These are phyloP conservation scores for Aspergillus sp. DNA, from an alignment of 2,329 filamentous ascomycete genomes.

Conservation along the genomic window DNA sequence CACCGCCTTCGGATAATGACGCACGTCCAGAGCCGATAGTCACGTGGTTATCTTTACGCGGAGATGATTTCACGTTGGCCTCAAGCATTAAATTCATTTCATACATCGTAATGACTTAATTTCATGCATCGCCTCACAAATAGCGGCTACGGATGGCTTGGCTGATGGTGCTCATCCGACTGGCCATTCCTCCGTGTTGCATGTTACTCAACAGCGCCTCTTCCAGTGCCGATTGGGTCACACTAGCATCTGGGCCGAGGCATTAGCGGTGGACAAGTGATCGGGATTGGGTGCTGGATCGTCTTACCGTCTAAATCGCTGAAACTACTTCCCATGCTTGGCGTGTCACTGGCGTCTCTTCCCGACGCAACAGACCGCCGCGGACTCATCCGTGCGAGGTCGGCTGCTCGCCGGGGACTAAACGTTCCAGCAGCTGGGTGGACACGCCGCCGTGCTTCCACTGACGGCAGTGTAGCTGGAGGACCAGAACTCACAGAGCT, in stretches of 20 bases:
- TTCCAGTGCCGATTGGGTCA: constrained; percentile 64
- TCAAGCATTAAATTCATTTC: background rate
- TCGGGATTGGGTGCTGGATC: background rate
- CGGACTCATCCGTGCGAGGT: constrained; percentile 50
- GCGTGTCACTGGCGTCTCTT: constrained; percentile 53
- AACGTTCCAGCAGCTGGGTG: constrained; percentile 19
- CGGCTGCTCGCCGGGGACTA: constrained; percentile 49
- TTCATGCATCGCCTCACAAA: constrained; percentile 22
- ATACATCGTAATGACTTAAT: background rate
- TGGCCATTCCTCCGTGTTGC: constrained; percentile 53
- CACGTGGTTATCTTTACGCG: background rate
- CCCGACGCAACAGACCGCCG: constrained; percentile 35
- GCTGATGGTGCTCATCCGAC: constrained; percentile 52
- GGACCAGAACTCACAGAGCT: constrained; percentile 40
- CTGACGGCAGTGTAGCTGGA: constrained; percentile 22
- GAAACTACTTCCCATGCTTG: constrained; percentile 65
- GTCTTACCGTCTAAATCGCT: constrained; percentile 61
- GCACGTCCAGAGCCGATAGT: background rate
- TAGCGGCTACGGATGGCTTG: constrained; percentile 56
- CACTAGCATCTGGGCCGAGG: constrained; percentile 52
- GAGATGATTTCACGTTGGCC: background rate
- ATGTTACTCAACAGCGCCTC: constrained; percentile 64
- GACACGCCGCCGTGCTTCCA: constrained; percentile 17
- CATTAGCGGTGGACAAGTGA: constrained; percentile 3
- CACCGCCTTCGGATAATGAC: constrained; percentile 3